Conservation (phyloP, 1,139 yeast species). For the Saccharomycopsis hybrid region DNA sequence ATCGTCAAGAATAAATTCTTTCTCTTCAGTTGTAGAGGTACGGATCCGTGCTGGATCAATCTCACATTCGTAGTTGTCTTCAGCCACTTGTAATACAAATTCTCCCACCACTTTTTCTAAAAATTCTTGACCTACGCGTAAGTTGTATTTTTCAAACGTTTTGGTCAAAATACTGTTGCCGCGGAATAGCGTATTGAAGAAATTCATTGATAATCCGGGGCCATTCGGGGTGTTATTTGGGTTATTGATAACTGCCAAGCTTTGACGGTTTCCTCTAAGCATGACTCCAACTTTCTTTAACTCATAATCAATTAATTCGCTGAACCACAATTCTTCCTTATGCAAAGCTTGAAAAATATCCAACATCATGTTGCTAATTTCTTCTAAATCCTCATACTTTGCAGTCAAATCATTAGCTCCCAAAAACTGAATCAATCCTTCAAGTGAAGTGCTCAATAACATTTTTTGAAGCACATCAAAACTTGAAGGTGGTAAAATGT, state of each 20-base stretch:
- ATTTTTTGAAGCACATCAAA: constrained; percentile 58
- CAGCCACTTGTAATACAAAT: constrained; percentile 50
- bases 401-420: constrained; percentile 30
- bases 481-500: constrained; percentile 51
- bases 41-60: constrained; percentile 58
- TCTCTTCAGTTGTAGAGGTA: constrained; percentile 35
- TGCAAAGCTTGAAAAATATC: constrained; percentile 63
- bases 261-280: constrained; percentile 24
- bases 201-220: constrained; percentile 28
- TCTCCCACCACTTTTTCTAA: constrained; percentile 66
- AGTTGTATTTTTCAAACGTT: constrained; percentile 69
- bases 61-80: constrained; percentile 54
- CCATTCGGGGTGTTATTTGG: constrained; percentile 21
- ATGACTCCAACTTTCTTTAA: constrained; percentile 41
- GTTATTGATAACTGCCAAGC: constrained; percentile 20
- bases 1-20: constrained; percentile 35
- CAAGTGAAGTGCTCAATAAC: constrained; percentile 46
- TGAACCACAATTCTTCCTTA: constrained; percentile 63
- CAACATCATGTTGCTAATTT: constrained; percentile 46
- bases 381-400: constrained; percentile 45
- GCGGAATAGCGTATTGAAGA: constrained; percentile 71
- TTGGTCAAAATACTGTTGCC: constrained; percentile 81
- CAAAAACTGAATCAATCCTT: constrained; percentile 43
- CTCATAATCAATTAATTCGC: constrained; percentile 60
- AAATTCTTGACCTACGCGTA: constrained; percentile 74